Evolutionary conservation across 805 yeast genomes (phyloP), one percentile per base, ranked within the genome.

Genomic region (Lipomyces starkeyi): DNA sequence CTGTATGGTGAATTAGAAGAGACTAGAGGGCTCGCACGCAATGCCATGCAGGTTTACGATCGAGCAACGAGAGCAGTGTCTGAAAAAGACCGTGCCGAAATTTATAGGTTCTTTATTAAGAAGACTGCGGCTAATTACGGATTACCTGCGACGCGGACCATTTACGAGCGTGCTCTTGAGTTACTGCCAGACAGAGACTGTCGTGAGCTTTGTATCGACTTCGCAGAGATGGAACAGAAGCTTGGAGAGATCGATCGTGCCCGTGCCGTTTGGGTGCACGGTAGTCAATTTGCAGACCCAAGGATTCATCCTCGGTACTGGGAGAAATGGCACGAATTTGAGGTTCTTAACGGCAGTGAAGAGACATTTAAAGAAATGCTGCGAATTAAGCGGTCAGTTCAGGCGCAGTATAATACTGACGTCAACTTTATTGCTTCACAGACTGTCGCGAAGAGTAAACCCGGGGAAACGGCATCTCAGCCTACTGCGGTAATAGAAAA

Each of bases 251-350:
- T 80, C 20, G 80, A 77, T 3, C 79, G 97, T 61, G 92, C 87
- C 0, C 83, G 97, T 62, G 86, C 85, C 11, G 76, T 94, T 6
- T 83, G 84, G 70, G 83, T 81, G 64, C 89, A 84, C 74, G 87
- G 88, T 9, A 81, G 85, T 1, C 83, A 83, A 63, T 75, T 79
- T 66, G 74, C 78, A 27, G 78, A 80, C 61, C 83, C 81, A 11
- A 65, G 75, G 27, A 71, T 76, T 34, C 76, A 66, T 6, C 49
- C 63, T 2, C 67, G 63, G 1, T 75, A 87, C 40, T 92, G 97
- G 97, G 79, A 78, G 0, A 77, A 78, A 35, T 93, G 97, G 97
- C 88, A 88, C 63, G 75, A 80, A 11, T 91, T 93, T 76, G 98
- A 93, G 75, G 76, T 90, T 43, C 81, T 84, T 14, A 72, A 85